A percentile compares a stretch with the other conserved stretches of the same genome.
Evolutionary conservation across 2,329 filamentous ascomycete genomes (phyloP).

Genomic region (Colletotrichum costaricense): DNA sequence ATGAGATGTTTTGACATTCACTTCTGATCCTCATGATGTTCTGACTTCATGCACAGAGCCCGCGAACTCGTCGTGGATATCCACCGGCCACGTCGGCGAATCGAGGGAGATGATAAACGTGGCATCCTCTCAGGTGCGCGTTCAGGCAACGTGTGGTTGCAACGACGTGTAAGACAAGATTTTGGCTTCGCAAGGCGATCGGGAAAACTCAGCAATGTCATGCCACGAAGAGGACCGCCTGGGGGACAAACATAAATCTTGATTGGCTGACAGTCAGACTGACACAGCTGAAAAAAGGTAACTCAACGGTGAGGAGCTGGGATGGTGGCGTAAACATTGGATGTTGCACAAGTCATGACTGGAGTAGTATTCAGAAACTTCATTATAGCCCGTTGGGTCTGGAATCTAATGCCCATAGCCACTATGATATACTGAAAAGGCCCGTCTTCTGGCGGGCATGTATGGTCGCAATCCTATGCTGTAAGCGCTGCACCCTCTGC

Average conservation of each 20-base stretch:
- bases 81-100: neutral
- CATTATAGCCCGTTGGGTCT: neutral
- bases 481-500: constrained; percentile 1
- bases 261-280: neutral
- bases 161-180: neutral
- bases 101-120: neutral
- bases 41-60: too few species aligned
- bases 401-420: neutral
- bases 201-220: neutral
- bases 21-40: too few species aligned
- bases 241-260: neutral
- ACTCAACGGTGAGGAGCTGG: neutral
- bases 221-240: neutral
- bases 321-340: neutral
- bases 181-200: neutral
- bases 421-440: neutral
- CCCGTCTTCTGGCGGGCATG: neutral
- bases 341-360: neutral
- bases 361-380: neutral
- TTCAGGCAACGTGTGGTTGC: neutral
- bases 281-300: neutral
- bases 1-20: neutral
- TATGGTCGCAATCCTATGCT: neutral
- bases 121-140: neutral
- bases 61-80: neutral